A percentile compares a stretch with the other conserved stretches of the same genome.
Conservation (phyloP, 1,284 basidiomycete genomes). For the Tetrapyrgos nigripes region DNA sequence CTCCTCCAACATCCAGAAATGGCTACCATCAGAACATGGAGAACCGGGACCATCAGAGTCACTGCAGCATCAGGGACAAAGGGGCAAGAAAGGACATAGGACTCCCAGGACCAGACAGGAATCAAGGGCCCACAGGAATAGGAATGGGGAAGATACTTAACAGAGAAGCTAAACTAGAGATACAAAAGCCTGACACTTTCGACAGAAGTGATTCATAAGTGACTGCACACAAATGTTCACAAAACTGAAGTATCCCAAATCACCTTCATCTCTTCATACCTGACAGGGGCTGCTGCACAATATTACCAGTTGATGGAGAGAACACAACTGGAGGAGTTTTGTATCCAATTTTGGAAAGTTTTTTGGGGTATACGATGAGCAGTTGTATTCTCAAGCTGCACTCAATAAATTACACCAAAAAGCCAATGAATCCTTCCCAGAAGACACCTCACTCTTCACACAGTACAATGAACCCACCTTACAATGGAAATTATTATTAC, state of each 20-base stretch:
- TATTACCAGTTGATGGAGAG: background rate
- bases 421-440: background rate
- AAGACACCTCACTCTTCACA: background rate
- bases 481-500: background rate
- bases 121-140: too few species aligned
- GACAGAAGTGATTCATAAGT: background rate
- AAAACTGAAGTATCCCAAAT: background rate
- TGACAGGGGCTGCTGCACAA: background rate
- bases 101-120: too few species aligned
- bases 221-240: too few species aligned
- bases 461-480: background rate
- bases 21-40: too few species aligned
- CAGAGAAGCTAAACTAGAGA: conserved; percentile 1
- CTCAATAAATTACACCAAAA: background rate
- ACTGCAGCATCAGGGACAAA: too few species aligned
- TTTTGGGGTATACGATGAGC: background rate
- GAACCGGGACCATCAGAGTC: too few species aligned
- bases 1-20: too few species aligned
- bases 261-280: background rate
- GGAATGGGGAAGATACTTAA: too few species aligned
- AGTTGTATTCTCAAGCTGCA: background rate
- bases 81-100: too few species aligned
- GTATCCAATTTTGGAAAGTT: background rate
- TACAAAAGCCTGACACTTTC: background rate
- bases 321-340: background rate